phyloP scores from a whole-genome alignment of 768 basidiomycete species.

The Paxillus rubicundulus region DNA sequence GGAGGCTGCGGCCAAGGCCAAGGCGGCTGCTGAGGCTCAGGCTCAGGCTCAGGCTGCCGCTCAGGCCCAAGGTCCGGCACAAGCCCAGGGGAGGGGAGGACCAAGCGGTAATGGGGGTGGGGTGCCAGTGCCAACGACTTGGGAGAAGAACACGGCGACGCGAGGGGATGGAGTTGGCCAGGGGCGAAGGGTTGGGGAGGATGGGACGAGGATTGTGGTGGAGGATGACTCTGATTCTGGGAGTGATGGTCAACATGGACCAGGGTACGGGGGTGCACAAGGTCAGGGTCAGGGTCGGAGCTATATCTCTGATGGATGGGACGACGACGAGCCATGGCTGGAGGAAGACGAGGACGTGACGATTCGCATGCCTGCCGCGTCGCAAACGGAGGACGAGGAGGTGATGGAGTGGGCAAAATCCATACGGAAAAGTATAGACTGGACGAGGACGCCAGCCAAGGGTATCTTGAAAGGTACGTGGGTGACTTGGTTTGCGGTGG shows the following conservation, averaged over 20 bases:
- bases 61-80: constrained; percentile 22
- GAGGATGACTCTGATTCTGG: constrained; percentile 71
- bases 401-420: constrained; percentile 78
- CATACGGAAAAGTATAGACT: constrained; percentile 70
- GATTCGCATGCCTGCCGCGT: constrained; percentile 43
- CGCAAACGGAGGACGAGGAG: constrained; percentile 45
- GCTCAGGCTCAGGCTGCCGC: constrained; percentile 23
- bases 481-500: not conserved
- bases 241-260: constrained; percentile 48
- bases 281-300: constrained; percentile 29
- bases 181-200: constrained; percentile 52
- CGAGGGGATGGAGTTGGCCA: constrained; percentile 46
- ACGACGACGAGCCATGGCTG: constrained; percentile 79
- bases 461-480: constrained; percentile 80
- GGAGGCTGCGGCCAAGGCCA: constrained; percentile 43
- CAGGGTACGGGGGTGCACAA: constrained; percentile 32
- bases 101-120: constrained; percentile 28
- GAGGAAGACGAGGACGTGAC: constrained; percentile 70
- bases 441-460: constrained; percentile 60
- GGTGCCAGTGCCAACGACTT: constrained; percentile 53
- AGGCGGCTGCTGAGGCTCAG: constrained; percentile 29
- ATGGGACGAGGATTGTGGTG: constrained; percentile 60
- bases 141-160: constrained; percentile 82
- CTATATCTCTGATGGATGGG: constrained; percentile 64
- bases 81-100: constrained; percentile 18